Base-by-base conservation (phyloP, 1,139 yeast genomes). In the Yamadazyma friedrichii region DNA sequence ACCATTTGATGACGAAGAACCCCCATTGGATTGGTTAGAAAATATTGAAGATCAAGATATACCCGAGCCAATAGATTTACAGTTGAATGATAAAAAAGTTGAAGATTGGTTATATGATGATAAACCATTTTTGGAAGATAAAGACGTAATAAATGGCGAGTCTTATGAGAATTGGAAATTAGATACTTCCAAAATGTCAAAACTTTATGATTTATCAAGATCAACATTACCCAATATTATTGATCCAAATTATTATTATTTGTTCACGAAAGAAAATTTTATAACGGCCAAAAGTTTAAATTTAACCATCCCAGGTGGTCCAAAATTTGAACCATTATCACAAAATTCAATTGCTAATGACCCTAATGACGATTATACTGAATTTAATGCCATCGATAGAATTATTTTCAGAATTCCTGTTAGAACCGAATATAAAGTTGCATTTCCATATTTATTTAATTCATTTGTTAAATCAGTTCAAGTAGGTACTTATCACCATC, bases 1-100 rank as follows among this genome's bases (percentile, higher is more conserved):
- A 1, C 93, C 96, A 0, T 89, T 93, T 65, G 98, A 94, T 62
- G 99, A 94, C 57, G 98, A 94, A 58, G 98, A 91, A 58, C 96
- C 97, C 0, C 95, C 95, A 0, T 61, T 91, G 33, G 81, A 84
- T 46, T 93, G 89, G 84, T 57, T 81, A 17, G 95, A 88, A 45
- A 85, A 87, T 52, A 67, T 89, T 15, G 86, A 87, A 46, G 84
- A 80, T 25, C 63, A 81, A 1, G 93, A 84, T 38, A 85, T 91
- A 0, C 71, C 78, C 6, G 91, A 84, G 28, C 74, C 93, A 0
- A 78, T 91, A 25, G 78, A 73, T 47, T 56, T 85, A 48, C 86
- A 84, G 20, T 62, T 85, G 12, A 83, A 84, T 49, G 87, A 84
- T 51, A 63, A 69, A 6, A 66, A 76, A 1, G 75, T 86, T 1